Base-by-base conservation (phyloP, 1,284 basidiomycete species). In the Athelia psychrophila region DNA sequence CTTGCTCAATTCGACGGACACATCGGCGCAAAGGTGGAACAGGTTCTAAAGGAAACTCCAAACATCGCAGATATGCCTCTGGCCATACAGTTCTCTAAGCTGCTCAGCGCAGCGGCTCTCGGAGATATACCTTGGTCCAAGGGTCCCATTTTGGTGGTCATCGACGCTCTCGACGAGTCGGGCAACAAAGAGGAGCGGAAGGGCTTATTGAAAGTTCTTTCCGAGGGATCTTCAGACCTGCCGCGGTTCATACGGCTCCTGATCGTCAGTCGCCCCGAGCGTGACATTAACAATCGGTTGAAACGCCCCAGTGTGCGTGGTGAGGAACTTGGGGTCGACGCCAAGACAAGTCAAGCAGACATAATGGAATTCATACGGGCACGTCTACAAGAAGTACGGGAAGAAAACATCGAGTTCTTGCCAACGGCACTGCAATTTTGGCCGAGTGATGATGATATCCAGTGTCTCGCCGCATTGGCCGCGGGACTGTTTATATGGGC, bases 401-500 rank as follows among this genome's bases (percentile, higher is more conserved):
- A 8, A n/a, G 20, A 6, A 8, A 42, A 42, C n/a, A 42, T 18
- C 6, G 9, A 42, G 9, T 42, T 8, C 16, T n/a, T n/a, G 6
- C 8, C 38, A 5, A 16, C 6, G 13, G 27, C 13, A 13, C 27
- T 30, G 5, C 13, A 6, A 13, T 13, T 5, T n/a, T 42, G 38
- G 38, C 38, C 38, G 8, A 42, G 8, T 22, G 38, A 42, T 8
- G 38, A 42, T 9, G 20, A 42, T 8, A 42, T 22, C n/a, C 16
- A 16, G 6, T 6, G 8, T 42, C 38, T 42, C n/a, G 20, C 38
- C 20, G 38, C 9, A 6, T 9, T 6, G 16, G 38, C 38, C 9
- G 38, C n/a, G n/a, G 38, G 38, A 6, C 38, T 42, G n/a, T 42
- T 42, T n/a, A 22, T 42, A 42, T 42, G 38, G 38, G 38, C 38